phyloP scores from a whole-genome alignment of 1,284 basidiomycete species.

The Pyrrhoderma lamaoense region DNA sequence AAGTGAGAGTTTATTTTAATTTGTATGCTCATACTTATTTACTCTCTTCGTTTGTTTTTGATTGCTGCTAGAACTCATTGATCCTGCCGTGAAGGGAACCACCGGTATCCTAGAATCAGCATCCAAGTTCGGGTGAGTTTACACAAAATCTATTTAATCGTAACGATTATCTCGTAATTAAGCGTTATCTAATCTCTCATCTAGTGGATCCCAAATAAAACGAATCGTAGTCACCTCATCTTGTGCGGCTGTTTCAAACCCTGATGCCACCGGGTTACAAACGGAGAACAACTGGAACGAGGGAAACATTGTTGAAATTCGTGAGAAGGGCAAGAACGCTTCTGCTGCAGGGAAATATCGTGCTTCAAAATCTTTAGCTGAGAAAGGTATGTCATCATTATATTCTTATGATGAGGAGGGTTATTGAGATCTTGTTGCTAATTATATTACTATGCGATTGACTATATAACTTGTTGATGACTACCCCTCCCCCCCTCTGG shows the following conservation, averaged over 20 bases:
- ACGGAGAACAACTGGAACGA: conserved; percentile 16
- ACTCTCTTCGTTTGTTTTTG: neutral
- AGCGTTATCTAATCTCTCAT: neutral
- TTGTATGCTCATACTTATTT: neutral
- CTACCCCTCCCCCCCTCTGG: neutral
- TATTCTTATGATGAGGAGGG: neutral
- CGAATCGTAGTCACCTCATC: conserved; percentile 14
- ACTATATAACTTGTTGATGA: no score
- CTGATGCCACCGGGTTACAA: conserved; percentile 1
- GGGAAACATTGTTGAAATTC: conserved; percentile 10
- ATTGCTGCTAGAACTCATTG: conserved; percentile 13
- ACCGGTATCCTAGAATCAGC: conserved; percentile 16
- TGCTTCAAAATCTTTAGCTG: conserved; percentile 17
- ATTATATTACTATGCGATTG: no score
- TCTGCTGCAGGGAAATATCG: conserved; percentile 11
- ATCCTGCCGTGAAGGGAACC: conserved; percentile 17
- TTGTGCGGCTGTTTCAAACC: conserved; percentile 11
- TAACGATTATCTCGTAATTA: no score
- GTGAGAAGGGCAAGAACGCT: conserved; percentile 12
- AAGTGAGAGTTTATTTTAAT: neutral
- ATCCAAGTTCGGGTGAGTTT: conserved; percentile 13
- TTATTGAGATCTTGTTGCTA: neutral
- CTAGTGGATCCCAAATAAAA: conserved; percentile 15
- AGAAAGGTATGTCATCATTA: conserved; percentile 10
- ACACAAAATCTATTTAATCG: neutral